phyloP scores from a whole-genome alignment of 306 rosid species.

The Quercus mongolica region DNA sequence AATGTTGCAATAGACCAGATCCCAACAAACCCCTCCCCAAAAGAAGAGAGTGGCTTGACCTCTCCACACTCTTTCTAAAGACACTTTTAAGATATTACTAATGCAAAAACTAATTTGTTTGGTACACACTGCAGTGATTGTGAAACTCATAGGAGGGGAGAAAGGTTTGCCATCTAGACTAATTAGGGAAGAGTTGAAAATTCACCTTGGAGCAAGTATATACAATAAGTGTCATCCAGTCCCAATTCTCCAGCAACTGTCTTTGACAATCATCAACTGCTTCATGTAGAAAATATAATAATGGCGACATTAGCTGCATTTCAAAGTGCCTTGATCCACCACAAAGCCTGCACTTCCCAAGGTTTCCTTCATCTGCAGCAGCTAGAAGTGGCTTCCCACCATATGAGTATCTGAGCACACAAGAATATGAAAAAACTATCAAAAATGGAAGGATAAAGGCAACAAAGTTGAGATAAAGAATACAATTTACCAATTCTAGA shows the following conservation, averaged over 20 bases:
- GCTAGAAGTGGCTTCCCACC: constrained; percentile 79
- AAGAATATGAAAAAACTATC: background rate
- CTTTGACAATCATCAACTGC: constrained; percentile 52
- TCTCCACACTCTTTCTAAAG: background rate
- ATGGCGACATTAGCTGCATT: constrained; percentile 85
- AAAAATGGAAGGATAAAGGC: background rate
- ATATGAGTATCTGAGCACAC: constrained; percentile 51
- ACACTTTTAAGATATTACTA: background rate
- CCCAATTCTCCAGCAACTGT: constrained; percentile 61
- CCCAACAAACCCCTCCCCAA: background rate
- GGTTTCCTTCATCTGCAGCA: constrained; percentile 45
- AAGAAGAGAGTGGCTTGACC: no score
- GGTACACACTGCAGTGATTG: background rate
- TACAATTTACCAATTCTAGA: background rate
- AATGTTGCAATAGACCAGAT: background rate
- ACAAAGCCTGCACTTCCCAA: constrained; percentile 65
- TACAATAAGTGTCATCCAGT: constrained; percentile 77
- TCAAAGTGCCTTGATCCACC: constrained; percentile 74
- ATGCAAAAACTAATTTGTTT: background rate
- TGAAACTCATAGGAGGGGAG: background rate
- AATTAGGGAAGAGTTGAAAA: constrained; percentile 16
- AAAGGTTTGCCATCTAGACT: background rate
- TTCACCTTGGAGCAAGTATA: constrained; percentile 80
- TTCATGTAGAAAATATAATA: constrained; percentile 72
- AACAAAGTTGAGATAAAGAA: constrained; percentile 3